A percentile compares a stretch with the other conserved stretches of the same genome.
phyloP scores from a whole-genome alignment of 2,329 filamentous ascomycete species.

The Teratosphaeria viscida region DNA sequence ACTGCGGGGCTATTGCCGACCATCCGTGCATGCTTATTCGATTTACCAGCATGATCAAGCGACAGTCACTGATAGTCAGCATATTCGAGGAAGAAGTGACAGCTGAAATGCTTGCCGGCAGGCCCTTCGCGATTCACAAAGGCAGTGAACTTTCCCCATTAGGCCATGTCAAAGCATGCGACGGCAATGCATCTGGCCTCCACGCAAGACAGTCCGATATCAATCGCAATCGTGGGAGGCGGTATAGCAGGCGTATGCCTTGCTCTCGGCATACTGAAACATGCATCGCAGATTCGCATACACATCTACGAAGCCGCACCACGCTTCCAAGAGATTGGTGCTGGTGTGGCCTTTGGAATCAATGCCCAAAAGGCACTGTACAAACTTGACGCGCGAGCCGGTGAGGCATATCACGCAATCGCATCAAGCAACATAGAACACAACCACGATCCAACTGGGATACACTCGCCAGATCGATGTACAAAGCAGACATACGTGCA shows the following conservation, averaged over 20 bases:
- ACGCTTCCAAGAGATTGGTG: constrained; percentile 40
- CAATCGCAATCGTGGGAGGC: constrained; percentile 38
- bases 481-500: constrained; percentile 16
- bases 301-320: constrained; percentile 47
- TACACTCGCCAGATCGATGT: constrained; percentile 17
- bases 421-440: constrained; percentile 36
- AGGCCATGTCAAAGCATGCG: neutral
- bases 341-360: constrained; percentile 47
- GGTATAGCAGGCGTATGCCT: constrained; percentile 49
- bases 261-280: constrained; percentile 40
- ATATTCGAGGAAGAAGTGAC: neutral
- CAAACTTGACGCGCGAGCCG: neutral
- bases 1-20: no score
- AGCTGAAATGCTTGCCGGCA: neutral
- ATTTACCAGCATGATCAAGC: neutral
- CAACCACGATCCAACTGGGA: constrained; percentile 9
- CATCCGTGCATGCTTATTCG: no score
- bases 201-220: neutral
- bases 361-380: constrained; percentile 45
- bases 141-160: neutral
- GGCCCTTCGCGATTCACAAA: neutral
- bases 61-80: neutral
- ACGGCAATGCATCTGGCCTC: neutral
- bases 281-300: constrained; percentile 28
- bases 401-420: constrained; percentile 23